Percentiles rank a stretch among this genome's conserved stretches.
These are phyloP conservation scores for Setaria viridis DNA, from an alignment of 202 grass and related monocot genomes.

Conservation along the genomic window DNA sequence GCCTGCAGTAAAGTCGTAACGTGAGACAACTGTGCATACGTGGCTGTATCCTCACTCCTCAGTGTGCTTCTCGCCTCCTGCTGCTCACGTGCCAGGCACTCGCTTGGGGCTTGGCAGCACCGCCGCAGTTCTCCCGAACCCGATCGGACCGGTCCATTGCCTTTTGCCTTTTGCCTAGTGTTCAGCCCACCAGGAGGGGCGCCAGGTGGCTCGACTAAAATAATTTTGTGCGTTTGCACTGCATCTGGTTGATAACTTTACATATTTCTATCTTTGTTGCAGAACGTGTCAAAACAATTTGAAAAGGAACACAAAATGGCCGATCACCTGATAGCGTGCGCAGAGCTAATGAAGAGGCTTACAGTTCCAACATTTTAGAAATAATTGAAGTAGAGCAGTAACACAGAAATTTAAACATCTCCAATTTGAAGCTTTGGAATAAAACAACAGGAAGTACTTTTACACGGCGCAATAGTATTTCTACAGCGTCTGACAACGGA, in stretches of 20 bases:
- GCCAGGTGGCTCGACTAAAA: background rate
- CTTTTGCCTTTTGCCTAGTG: too few relatives aligned
- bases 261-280: background rate
- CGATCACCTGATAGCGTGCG: background rate
- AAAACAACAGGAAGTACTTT: background rate
- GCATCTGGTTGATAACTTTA: background rate
- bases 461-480: conserved; percentile 9
- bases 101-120: background rate
- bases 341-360: background rate
- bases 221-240: background rate
- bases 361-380: background rate
- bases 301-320: background rate
- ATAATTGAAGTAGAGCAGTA: too few relatives aligned
- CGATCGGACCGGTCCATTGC: background rate
- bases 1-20: background rate
- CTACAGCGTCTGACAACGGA: background rate
- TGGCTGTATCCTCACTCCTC: background rate
- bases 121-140: background rate
- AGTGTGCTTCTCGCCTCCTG: background rate
- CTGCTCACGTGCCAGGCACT: conserved; percentile 10
- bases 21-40: conserved; percentile 16
- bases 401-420: background rate
- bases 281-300: background rate
- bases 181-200: background rate
- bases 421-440: background rate